Evolutionary conservation across 148 eudicot species (phyloP), one percentile per base, ranked within the genome.

Genomic region (Cornus suecica): DNA sequence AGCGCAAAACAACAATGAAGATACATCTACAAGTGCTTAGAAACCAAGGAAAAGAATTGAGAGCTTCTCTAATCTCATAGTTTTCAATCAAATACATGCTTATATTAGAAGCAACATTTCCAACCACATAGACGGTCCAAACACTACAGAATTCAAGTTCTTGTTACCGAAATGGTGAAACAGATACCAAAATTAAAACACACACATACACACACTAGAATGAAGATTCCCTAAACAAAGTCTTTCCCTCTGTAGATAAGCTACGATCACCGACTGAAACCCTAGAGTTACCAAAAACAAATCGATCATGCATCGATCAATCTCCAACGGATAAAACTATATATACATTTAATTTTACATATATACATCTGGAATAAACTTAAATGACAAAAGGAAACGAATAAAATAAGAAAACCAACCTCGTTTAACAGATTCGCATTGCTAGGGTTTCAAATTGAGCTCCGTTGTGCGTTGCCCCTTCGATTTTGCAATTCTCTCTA

Each of bases 241-340:
- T 48, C 54, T 11, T 48, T 48, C 54, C 18, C 18, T 16, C 54
- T 1, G 54, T 16, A 22, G 24, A 58, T 18, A 58, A 58, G 62
- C 62, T 66, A 66, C 45, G 25, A 66, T 30, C 69, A 22, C 24
- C 23, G 18, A 66, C 69, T n/a, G n/a, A 66, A 66, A 30, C 69
- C 69, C 69, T 32, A 30, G 2, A 16, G 69, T 29, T 30, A 66
- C 22, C 45, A 66, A 30, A 66, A 66, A 10, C 69, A 66, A 16
- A 66, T 29, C 25, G 62, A 58, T 66, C 45, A 30, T 32, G 22
- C 69, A 66, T n/a, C 16, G 31, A 10, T 66, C 69, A 30, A 66
- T 28, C 22, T 58, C 25, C 45, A 66, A 66, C 45, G 7, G 42
- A 30, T 29, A 65, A 28, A 65, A 29, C 24, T 5, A 22, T 32